Evolutionary conservation across 345 rosid genomes (phyloP).

Genomic region (Pistacia atlantica): DNA sequence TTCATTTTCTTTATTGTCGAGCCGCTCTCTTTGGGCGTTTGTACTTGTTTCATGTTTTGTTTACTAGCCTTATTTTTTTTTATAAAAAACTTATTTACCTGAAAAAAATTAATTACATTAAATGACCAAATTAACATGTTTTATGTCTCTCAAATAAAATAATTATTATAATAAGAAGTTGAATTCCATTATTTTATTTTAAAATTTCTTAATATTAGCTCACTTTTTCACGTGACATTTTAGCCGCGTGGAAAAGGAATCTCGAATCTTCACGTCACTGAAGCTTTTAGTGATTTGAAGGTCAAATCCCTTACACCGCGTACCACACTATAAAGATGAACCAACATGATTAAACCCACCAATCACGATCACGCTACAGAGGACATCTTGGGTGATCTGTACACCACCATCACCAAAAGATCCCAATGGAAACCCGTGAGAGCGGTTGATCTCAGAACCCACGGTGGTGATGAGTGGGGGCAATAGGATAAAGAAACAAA

Average conservation of each 20-base stretch:
- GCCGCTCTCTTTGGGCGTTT: too few relatives aligned
- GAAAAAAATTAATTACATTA: too few relatives aligned
- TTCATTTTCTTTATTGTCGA: too few relatives aligned
- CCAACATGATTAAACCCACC: background rate
- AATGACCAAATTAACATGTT: too few relatives aligned
- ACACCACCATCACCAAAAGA: background rate
- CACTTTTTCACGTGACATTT: background rate
- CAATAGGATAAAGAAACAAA: background rate
- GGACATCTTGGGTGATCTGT: background rate
- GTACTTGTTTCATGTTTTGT: too few relatives aligned
- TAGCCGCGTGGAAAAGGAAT: conserved; percentile 5
- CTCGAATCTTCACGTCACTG: background rate
- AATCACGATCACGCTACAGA: background rate
- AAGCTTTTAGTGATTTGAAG: background rate
- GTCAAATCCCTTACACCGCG: conserved; percentile 2
- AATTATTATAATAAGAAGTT: too few relatives aligned
- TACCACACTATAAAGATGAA: background rate
- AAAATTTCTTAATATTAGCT: background rate
- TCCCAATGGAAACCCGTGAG: background rate
- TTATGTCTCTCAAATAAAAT: too few relatives aligned
- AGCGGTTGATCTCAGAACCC: background rate
- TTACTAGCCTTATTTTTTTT: too few relatives aligned
- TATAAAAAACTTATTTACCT: too few relatives aligned
- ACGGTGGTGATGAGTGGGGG: conserved; percentile 2
- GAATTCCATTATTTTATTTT: too few relatives aligned